Evolutionary conservation across 345 rosid genomes (phyloP).

Genomic region (Linum usitatissimum): DNA sequence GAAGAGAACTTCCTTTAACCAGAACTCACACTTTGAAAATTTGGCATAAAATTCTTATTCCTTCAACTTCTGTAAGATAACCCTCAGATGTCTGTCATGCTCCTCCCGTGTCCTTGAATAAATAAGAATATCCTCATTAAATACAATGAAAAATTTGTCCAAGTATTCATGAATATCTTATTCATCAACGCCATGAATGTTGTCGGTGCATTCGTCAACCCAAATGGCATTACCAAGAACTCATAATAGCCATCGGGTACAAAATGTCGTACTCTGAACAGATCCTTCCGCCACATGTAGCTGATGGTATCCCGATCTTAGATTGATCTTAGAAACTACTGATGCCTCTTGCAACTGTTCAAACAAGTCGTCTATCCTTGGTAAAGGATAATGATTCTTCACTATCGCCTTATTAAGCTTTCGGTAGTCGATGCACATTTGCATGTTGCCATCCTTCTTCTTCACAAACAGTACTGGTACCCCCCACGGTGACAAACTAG

Average conservation of each 20-base stretch:
- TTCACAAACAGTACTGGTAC: neutral
- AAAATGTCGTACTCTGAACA: neutral
- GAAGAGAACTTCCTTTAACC: no score
- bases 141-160: no score
- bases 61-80: no score
- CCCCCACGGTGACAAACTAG: neutral
- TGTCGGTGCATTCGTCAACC: no score
- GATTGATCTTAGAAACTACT: neutral
- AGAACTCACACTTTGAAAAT: no score
- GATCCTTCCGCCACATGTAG: neutral
- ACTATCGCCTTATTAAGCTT: neutral
- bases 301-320: neutral
- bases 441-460: neutral
- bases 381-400: neutral
- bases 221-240: no score
- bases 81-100: no score
- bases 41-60: no score
- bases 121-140: no score
- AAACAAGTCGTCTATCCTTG: neutral
- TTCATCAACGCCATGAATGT: no score
- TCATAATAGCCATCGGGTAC: neutral
- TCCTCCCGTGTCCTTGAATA: no score
- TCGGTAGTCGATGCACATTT: neutral
- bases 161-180: no score
- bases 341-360: neutral